Conservation (phyloP, 768 basidiomycete genomes). For the Boletus vermiculosoides region DNA sequence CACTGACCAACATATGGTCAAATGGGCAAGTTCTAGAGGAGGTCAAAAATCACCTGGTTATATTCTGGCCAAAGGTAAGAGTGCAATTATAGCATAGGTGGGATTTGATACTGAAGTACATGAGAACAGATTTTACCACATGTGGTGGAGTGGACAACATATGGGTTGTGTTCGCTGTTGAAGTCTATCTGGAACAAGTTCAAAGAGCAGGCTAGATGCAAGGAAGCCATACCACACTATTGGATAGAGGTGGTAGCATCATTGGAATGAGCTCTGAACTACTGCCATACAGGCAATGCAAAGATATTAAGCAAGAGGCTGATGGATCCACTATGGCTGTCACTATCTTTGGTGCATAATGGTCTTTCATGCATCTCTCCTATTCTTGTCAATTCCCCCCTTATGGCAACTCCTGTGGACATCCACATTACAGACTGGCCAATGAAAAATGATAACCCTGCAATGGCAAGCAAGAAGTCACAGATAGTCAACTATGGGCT, state of each 20-base stretch:
- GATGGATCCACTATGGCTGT: neutral
- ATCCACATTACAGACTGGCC: too few species aligned
- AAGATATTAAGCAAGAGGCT: neutral
- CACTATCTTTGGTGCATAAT: neutral
- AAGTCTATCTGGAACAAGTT: neutral
- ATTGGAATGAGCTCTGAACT: neutral
- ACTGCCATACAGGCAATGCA: neutral
- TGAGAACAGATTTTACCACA: neutral
- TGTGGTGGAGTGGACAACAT: neutral
- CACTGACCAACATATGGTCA: neutral
- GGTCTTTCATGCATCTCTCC: neutral
- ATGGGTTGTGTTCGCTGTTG: neutral
- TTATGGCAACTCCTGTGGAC: fast-evolving
- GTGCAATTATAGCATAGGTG: too few species aligned
- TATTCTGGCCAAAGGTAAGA: neutral
- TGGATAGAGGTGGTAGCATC: neutral
- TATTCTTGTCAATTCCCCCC: too few species aligned
- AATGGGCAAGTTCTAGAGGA: neutral
- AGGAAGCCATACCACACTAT: neutral
- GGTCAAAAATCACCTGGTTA: neutral
- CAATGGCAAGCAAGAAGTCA: too few species aligned
- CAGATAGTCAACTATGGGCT: too few species aligned
- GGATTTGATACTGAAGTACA: too few species aligned
- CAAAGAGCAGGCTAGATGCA: too few species aligned
- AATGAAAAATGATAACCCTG: too few species aligned